Evolutionary conservation across 768 basidiomycete genomes (phyloP).

Genomic region (Boletellus ananas): DNA sequence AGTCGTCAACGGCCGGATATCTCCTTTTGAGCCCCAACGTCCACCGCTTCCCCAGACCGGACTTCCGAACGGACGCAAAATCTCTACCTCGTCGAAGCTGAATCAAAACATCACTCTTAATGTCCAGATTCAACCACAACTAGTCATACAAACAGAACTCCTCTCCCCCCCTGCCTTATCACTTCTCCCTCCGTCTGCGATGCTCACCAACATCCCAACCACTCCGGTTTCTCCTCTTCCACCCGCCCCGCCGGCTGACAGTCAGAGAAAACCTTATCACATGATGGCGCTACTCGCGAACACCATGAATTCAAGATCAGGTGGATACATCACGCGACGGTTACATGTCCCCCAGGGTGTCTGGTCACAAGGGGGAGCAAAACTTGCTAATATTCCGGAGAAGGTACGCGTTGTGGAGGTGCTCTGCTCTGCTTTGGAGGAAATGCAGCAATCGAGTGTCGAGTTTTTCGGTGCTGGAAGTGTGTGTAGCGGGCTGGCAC

Average conservation of each 20-base stretch:
- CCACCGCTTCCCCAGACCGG: constrained; percentile 49
- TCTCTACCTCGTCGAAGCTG: constrained; percentile 58
- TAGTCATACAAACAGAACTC: constrained; percentile 50
- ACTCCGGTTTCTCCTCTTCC: constrained; percentile 80
- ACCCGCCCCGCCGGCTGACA: constrained; percentile 64
- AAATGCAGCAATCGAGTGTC: constrained; percentile 65
- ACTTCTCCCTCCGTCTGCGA: constrained; percentile 44
- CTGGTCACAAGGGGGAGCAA: constrained; percentile 89
- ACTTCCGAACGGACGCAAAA: constrained; percentile 50
- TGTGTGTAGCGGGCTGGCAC: constrained; percentile 66
- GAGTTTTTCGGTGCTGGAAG: constrained; percentile 78
- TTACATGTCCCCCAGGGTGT: constrained; percentile 87
- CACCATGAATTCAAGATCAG: constrained; percentile 75
- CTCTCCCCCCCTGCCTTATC: constrained; percentile 36
- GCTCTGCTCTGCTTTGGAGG: constrained; percentile 73
- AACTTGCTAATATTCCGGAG: constrained; percentile 74
- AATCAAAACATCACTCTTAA: constrained; percentile 44
- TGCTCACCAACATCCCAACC: constrained; percentile 57
- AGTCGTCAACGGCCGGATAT: constrained; percentile 46
- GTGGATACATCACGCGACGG: constrained; percentile 84
- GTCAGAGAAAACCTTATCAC: constrained; percentile 82
- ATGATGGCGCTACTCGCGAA: constrained; percentile 78
- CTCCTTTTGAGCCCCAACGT: constrained; percentile 45
- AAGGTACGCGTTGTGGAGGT: constrained; percentile 85
- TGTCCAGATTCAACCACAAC: constrained; percentile 45